Base-by-base conservation (phyloP, 2,329 filamentous ascomycete genomes). In the Microdochium nivale region DNA sequence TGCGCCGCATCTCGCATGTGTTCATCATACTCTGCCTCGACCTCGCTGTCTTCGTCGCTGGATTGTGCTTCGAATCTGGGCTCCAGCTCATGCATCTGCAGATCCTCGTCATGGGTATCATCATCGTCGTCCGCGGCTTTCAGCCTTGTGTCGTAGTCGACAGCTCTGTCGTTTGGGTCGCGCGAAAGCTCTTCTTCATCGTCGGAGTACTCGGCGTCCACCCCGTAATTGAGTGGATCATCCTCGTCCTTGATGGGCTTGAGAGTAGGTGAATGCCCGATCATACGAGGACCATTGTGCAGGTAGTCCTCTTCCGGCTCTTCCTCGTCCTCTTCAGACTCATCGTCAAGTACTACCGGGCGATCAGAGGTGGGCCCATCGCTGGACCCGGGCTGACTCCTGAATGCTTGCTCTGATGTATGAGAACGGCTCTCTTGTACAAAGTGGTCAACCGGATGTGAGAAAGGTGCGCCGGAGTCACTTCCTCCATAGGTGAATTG, bases 141-240 rank as follows among this genome's bases (percentile, higher is more conserved):
- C 30, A 60, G 60, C n/a, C 62, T 54, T 54, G 60, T 58, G 9
- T 65, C 64, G 50, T 65, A 65, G 48, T 67, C 64, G 25, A 62
- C 59, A 7, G 59, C 57, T 8, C 59, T 56, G 11, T 52, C 54
- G 21, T 60, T 59, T 5, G 52, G 51, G 3, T 53, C 49, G 14
- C 56, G 51, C 3, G 37, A 49, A 14, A 56, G 52, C 4, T 51
- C 53, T 1, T 55, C 53, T 3, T 56, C 59, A 9, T 54, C 58
- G 3, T 51, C 54, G 2, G 53, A 56, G 19, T 56, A 53, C 23
- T 53, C 48, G 9, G 52, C 27, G 23, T 51, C 61, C 49, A 57
- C 57, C 21, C 60, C 53, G n/a, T 63, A 56, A 25, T 60, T 56
- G 2, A 57, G 52, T 49, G 55, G 60, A 30, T 54, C 60, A 24